Conservation (phyloP, 768 basidiomycete genomes). For the Pisolithus sp. region DNA sequence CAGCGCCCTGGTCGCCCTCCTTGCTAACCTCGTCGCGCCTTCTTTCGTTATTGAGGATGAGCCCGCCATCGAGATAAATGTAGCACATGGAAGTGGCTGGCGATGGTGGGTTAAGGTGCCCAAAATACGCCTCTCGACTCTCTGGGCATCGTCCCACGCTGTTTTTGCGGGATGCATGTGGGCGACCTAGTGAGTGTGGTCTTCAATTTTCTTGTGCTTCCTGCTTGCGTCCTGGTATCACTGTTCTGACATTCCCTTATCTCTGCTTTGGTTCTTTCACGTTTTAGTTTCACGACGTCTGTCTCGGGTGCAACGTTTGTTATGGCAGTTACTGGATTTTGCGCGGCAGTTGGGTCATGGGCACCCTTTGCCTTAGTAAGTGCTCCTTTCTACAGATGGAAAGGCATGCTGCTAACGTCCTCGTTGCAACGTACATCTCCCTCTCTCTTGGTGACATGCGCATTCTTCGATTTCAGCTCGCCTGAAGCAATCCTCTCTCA, state of each 20-base stretch:
- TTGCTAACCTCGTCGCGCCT: slow-evolving; percentile 47
- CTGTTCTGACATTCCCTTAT: slow-evolving; percentile 7
- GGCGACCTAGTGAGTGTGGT: slow-evolving; percentile 63
- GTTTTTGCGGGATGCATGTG: slow-evolving; percentile 70
- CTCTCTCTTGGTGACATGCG: slow-evolving; percentile 8
- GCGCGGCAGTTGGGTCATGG: slow-evolving; percentile 94
- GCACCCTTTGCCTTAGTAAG: slow-evolving; percentile 84
- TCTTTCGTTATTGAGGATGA: slow-evolving; percentile 10
- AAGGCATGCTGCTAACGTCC: background rate
- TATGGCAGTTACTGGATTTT: slow-evolving; percentile 75
- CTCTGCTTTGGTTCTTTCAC: slow-evolving; percentile 3
- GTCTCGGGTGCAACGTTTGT: slow-evolving; percentile 69
- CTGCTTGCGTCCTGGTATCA: slow-evolving; percentile 7
- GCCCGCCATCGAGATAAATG: background rate
- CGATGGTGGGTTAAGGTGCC: background rate
- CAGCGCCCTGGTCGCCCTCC: slow-evolving; percentile 63
- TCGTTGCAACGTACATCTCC: background rate
- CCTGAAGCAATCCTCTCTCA: slow-evolving; percentile 79
- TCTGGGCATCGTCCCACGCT: slow-evolving; percentile 73
- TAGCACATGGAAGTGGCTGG: background rate
- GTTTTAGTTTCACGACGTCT: slow-evolving; percentile 57
- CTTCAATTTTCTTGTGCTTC: background rate
- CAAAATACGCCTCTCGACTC: slow-evolving; percentile 48
- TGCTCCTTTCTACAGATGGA: slow-evolving; percentile 2
- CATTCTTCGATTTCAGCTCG: slow-evolving; percentile 46